Conservation (phyloP, 2,329 filamentous ascomycete species). For the Zymoseptoria ardabiliae region DNA sequence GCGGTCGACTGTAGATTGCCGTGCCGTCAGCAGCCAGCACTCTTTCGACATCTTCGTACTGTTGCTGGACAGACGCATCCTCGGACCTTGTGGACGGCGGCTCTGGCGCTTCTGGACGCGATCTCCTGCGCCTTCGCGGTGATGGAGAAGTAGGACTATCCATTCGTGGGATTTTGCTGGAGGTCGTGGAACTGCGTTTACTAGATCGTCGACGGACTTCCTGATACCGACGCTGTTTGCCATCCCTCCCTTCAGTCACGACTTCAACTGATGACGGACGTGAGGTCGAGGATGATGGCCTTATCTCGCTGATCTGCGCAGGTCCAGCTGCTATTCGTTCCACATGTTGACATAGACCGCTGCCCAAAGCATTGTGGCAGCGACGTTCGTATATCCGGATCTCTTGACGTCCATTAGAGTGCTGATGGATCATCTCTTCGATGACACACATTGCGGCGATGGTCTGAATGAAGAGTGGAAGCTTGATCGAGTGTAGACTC, state of each 20-base stretch:
- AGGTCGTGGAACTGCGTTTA: conserved; percentile 14
- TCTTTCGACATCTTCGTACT: conserved; percentile 1
- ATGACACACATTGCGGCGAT: conserved; percentile 25
- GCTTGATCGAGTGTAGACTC: not conserved
- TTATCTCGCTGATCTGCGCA: conserved; percentile 16
- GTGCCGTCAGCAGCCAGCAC: conserved; percentile 17
- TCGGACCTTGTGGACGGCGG: conserved; percentile 9
- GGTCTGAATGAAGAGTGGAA: not conserved
- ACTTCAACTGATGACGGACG: conserved; percentile 12
- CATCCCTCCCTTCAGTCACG: conserved; percentile 18
- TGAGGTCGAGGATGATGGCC: conserved; percentile 8
- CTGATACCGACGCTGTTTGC: conserved; percentile 18
- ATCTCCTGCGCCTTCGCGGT: conserved; percentile 11
- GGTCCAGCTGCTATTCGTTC: conserved; percentile 9
- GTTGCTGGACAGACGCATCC: not conserved
- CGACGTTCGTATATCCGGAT: conserved; percentile 14
- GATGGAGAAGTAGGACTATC: conserved; percentile 15
- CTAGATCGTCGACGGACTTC: conserved; percentile 15
- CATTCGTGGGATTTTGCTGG: conserved; percentile 10
- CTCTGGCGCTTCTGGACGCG: conserved; percentile 13
- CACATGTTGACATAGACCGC: conserved; percentile 18
- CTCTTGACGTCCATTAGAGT: conserved; percentile 17
- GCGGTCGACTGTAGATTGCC: conserved; percentile 19
- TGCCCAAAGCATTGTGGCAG: conserved; percentile 18
- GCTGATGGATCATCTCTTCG: conserved; percentile 23